These are phyloP conservation scores for Suillus americanus DNA, from an alignment of 768 basidiomycete genomes.

Conservation along the genomic window DNA sequence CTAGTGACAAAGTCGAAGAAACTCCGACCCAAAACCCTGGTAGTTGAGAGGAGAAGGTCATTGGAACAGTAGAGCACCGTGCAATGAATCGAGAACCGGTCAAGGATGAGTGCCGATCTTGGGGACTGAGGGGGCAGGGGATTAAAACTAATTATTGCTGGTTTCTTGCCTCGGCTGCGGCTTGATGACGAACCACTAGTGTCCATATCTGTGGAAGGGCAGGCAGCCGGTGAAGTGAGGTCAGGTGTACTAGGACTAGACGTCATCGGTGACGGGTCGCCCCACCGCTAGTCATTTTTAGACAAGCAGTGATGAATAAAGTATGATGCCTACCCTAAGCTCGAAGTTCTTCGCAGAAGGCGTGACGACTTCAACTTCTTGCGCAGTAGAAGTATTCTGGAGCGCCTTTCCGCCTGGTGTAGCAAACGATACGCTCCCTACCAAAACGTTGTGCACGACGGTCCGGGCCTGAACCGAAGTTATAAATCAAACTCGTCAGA, in stretches of 20 bases:
- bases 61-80: constrained; percentile 74
- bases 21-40: constrained; percentile 57
- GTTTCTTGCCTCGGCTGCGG: constrained; percentile 2
- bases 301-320: constrained; percentile 5
- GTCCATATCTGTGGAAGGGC: neutral
- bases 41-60: constrained; percentile 60
- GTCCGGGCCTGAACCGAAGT: constrained; percentile 48
- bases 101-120: constrained; percentile 78
- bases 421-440: constrained; percentile 79
- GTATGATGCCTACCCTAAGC: constrained; percentile 42
- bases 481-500: constrained; percentile 1
- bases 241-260: constrained; percentile 41
- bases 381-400: constrained; percentile 80
- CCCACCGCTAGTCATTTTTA: constrained; percentile 52
- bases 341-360: constrained; percentile 55
- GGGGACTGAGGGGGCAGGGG: constrained; percentile 69
- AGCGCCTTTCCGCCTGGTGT: constrained; percentile 72
- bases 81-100: constrained; percentile 70
- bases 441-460: constrained; percentile 70
- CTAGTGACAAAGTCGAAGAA: constrained; percentile 76
- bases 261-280: constrained; percentile 65
- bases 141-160: constrained; percentile 48
- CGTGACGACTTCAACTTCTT: constrained; percentile 75
- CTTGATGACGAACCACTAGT: constrained; percentile 6
- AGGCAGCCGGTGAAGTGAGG: constrained; percentile 13